These are phyloP conservation scores for Dillenia turbinata DNA, from an alignment of 164 flowering plant genomes.

Conservation along the genomic window DNA sequence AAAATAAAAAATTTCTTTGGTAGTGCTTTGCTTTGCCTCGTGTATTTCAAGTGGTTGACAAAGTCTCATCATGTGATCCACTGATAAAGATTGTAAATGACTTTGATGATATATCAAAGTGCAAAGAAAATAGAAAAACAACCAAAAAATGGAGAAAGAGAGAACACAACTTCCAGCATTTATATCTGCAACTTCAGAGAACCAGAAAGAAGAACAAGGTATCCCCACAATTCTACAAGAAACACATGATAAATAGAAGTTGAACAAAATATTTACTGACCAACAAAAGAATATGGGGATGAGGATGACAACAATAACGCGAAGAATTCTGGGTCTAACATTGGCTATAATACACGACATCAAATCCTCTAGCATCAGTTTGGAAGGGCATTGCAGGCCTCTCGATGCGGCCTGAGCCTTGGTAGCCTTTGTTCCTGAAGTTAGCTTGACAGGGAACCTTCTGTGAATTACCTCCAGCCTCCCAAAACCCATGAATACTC, in stretches of 20 bases:
- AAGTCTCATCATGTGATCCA: too few species aligned
- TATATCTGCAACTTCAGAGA: neutral
- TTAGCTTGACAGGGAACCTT: conserved; percentile 34
- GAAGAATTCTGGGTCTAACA: conserved; percentile 14
- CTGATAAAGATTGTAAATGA: too few species aligned
- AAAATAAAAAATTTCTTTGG: too few species aligned
- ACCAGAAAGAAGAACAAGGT: neutral
- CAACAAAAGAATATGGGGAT: neutral
- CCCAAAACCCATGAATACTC: conserved; percentile 36
- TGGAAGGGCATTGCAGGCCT: conserved; percentile 69
- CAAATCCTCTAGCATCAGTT: conserved; percentile 16
- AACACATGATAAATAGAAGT: neutral
- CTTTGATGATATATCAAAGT: too few species aligned
- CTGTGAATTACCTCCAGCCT: conserved; percentile 33
- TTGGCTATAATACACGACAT: conserved; percentile 19
- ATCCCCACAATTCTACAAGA: neutral
- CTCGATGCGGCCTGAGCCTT: conserved; percentile 81
- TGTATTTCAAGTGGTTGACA: too few species aligned
- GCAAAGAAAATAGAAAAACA: too few species aligned
- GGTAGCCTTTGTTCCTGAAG: conserved; percentile 61
- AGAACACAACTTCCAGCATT: neutral
- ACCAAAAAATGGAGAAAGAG: neutral
- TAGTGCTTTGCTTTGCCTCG: too few species aligned
- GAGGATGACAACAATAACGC: conserved; percentile 4
- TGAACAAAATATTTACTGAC: neutral